Evolutionary conservation across 108 stramenopile genomes (phyloP).

Genomic region (Tribonema minus): DNA sequence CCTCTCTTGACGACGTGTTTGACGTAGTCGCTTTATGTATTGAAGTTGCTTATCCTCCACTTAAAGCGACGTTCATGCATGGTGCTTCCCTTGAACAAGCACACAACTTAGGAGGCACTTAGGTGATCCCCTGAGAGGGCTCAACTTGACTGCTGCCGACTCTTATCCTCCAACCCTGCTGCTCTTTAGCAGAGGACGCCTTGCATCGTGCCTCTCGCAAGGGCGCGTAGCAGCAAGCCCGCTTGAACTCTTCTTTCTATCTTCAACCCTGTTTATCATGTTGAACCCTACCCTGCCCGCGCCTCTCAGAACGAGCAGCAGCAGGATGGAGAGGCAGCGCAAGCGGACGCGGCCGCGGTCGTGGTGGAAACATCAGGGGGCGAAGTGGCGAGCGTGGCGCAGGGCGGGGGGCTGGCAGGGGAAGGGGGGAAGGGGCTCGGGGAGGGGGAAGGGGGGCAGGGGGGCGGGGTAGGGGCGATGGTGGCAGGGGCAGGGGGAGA

Average conservation of each 20-base stretch:
- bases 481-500: background rate
- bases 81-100: no score
- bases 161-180: background rate
- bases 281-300: no score
- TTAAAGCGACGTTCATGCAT: no score
- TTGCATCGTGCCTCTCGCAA: background rate
- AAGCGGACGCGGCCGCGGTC: conserved; percentile 39
- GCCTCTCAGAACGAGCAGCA: background rate
- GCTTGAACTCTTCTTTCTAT: background rate
- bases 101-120: no score
- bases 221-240: background rate
- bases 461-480: background rate
- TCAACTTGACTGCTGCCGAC: no score
- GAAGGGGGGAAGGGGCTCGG: conserved; percentile 48
- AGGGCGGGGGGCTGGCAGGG: conserved; percentile 37
- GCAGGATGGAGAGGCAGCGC: conserved; percentile 33
- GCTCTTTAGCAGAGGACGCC: background rate
- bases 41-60: no score
- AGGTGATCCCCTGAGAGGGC: no score
- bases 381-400: conserved; percentile 44
- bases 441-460: conserved; percentile 42
- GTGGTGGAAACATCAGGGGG: conserved; percentile 1
- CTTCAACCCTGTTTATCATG: background rate
- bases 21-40: no score
- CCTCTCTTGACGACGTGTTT: no score